Evolutionary conservation across 2,329 filamentous ascomycete genomes (phyloP), one percentile per base, ranked within the genome.

Genomic region (Calonectria ilicicola): DNA sequence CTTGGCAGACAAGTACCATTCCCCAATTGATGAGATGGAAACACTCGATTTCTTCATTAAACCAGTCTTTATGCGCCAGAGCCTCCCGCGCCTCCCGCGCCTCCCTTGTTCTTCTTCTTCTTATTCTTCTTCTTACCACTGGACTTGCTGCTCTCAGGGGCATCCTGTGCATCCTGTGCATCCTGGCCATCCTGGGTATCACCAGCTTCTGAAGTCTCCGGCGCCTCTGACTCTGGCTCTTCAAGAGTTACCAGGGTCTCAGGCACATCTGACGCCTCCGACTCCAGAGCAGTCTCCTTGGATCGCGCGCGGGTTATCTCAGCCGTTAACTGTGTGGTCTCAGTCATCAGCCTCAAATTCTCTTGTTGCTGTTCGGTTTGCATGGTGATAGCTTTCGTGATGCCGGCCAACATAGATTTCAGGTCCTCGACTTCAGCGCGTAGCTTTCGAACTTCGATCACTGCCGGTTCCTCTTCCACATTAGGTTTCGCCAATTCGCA

Each of bases 401-500:
- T 75, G 10, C 84, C 78, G 2, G 76, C 75, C 65, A 91, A 72
- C 80, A 91, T 79, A 4, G 80, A 78, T 82, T 89, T 92, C 73
- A 93, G 81, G 76, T 90, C 86, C 15, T 88, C 86, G 10, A 93
- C 85, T 79, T 93, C 92, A 9, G 83, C 84, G 67, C 88, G 88
- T 76, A 93, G 84, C 81, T 89, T 88, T 77, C 85, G 85, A 32
- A 93, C 86, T 82, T 98, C 95, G 27, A 93, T 74, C n/a, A 95
- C 91, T 1, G 93, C 92, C 14, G 89, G 90, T 74, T 98, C 95
- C 38, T 93, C 90, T 78, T 95, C 93, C 5, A 98, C 90, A 82
- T 98, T 95, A 1, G 95, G 94, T 82, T 92, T 94, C 26, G 91
- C 93, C n/a, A 87, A 85, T 64, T 91, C 88, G 3, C 98, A 95